Percentiles rank a stretch among this genome's conserved stretches.
Conservation (phyloP, 2,329 filamentous ascomycete genomes). For the Chrysoporthe cubensis region DNA sequence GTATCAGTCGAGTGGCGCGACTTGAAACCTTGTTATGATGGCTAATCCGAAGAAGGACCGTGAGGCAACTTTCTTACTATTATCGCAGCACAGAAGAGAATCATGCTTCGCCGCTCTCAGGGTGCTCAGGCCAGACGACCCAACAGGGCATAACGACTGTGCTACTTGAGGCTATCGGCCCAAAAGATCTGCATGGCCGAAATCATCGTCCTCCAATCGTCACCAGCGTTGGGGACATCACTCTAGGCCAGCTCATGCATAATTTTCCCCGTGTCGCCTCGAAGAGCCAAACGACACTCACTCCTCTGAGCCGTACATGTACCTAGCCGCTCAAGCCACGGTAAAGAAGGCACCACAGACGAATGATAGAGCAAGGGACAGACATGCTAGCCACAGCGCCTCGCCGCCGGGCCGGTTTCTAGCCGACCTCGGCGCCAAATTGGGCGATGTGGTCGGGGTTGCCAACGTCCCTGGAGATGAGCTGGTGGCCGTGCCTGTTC, state of each 20-base stretch:
- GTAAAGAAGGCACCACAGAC: slow-evolving; percentile 31
- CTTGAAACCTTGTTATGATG: no score
- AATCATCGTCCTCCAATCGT: no score
- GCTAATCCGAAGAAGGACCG: no score
- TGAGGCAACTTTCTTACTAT: background rate
- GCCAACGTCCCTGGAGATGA: slow-evolving; percentile 29
- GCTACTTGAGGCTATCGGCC: no score
- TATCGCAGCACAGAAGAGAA: background rate
- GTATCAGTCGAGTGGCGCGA: no score
- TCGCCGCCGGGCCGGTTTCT: slow-evolving; percentile 23
- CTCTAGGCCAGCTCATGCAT: background rate
- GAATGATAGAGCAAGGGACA: slow-evolving; percentile 30
- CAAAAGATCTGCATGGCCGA: no score
- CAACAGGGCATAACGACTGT: no score
- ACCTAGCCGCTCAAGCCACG: slow-evolving; percentile 14
- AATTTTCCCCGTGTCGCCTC: background rate
- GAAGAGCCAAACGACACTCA: background rate
- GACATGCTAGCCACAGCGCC: slow-evolving; percentile 26
- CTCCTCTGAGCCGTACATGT: background rate
- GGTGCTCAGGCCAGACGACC: no score
- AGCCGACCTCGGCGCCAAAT: slow-evolving; percentile 28
- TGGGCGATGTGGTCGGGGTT: slow-evolving; percentile 27
- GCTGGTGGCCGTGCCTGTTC: slow-evolving; percentile 7
- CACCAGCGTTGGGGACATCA: background rate
- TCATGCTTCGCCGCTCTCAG: background rate